Evolutionary conservation across 2,329 filamentous ascomycete genomes (phyloP).

Genomic region (Penicillium sp.): DNA sequence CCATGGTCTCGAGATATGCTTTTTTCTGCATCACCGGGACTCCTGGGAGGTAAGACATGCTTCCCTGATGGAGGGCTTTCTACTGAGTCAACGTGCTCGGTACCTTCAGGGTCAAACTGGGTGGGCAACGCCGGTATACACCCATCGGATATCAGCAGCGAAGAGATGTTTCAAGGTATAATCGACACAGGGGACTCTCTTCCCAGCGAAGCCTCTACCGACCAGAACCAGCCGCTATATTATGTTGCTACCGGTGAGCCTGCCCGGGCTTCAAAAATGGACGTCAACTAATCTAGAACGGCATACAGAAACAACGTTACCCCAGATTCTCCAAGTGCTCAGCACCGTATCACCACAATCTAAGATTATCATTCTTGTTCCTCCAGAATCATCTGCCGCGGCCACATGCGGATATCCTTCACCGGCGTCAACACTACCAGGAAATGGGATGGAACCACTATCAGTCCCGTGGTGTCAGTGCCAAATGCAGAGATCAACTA

Average conservation of each 20-base stretch:
- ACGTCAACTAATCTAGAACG: neutral
- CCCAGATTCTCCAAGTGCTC: slow-evolving; percentile 19
- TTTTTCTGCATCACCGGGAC: neutral
- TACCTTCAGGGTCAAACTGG: neutral
- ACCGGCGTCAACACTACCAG: neutral
- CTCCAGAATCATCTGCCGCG: slow-evolving; percentile 4
- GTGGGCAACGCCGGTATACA: neutral
- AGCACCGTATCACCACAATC: slow-evolving; percentile 14
- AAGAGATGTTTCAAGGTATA: neutral
- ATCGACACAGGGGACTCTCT: neutral
- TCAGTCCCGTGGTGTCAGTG: slow-evolving; percentile 4
- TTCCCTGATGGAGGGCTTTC: neutral
- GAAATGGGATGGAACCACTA: neutral
- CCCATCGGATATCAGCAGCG: neutral
- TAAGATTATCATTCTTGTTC: slow-evolving; percentile 20
- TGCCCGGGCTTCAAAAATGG: too few species aligned
- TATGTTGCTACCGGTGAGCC: slow-evolving; percentile 21
- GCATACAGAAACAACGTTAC: slow-evolving; percentile 16
- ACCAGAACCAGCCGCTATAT: slow-evolving; percentile 11
- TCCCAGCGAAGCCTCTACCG: neutral
- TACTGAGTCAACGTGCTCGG: neutral
- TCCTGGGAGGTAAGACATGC: neutral
- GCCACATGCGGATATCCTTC: neutral
- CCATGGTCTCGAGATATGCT: neutral
- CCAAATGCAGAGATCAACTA: neutral